Evolutionary conservation across 768 basidiomycete species (phyloP).

Genomic region (Porphyrellus cyaneotinctus): DNA sequence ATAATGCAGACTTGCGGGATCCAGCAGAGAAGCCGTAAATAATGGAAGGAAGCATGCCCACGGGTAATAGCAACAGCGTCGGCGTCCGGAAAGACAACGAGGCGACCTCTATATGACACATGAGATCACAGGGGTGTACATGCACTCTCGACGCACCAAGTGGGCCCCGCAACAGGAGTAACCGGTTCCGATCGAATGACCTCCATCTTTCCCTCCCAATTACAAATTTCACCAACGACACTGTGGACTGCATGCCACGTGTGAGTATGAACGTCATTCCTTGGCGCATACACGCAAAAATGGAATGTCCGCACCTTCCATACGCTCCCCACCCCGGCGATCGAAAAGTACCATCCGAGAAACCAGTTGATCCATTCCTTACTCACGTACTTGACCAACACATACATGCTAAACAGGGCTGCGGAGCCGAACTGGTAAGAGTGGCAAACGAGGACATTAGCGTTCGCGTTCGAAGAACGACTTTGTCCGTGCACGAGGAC

Average conservation of each 20-base stretch:
- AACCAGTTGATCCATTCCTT: conserved; percentile 81
- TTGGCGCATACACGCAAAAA: neutral
- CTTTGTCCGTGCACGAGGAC: no score
- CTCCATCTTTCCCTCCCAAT: conserved; percentile 57
- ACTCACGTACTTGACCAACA: conserved; percentile 70
- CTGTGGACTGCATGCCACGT: conserved; percentile 39
- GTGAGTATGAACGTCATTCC: neutral
- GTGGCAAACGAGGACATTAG: neutral
- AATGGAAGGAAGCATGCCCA: conserved; percentile 60
- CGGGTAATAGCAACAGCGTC: conserved; percentile 50
- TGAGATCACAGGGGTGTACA: conserved; percentile 1
- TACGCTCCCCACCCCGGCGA: conserved; percentile 61
- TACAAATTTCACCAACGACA: conserved; percentile 45
- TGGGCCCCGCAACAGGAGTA: conserved; percentile 44
- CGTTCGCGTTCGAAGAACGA: neutral
- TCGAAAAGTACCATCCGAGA: conserved; percentile 69
- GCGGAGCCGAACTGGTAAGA: conserved; percentile 61
- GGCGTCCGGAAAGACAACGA: conserved; percentile 54
- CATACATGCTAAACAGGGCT: conserved; percentile 63
- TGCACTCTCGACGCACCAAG: conserved; percentile 35
- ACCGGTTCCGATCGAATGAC: conserved; percentile 44
- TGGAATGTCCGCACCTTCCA: conserved; percentile 46
- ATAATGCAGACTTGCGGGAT: conserved; percentile 55
- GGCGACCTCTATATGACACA: conserved; percentile 31
- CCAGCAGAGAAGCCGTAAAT: conserved; percentile 51